These are phyloP conservation scores for Aurantiochytrium sp. DNA, from an alignment of 108 stramenopile species.

Conservation along the genomic window DNA sequence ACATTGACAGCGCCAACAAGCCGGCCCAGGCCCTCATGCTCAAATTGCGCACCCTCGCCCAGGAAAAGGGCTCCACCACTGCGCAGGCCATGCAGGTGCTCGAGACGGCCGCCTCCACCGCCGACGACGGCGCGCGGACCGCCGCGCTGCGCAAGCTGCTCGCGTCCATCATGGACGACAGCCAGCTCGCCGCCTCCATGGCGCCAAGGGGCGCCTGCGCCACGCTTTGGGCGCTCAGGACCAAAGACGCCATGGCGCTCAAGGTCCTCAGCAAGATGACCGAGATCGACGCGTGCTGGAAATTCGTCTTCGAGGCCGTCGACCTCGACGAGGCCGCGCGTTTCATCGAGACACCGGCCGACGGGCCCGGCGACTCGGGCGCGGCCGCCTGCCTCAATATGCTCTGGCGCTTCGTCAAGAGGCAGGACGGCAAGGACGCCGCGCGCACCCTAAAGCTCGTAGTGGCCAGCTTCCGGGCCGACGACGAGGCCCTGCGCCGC, in stretches of 20 bases:
- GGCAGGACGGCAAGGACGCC: background rate
- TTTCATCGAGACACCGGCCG: background rate
- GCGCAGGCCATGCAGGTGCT: background rate
- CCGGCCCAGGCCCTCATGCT: background rate
- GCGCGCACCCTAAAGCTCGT: background rate
- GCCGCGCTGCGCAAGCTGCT: background rate
- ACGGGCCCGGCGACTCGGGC: background rate
- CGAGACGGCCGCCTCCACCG: background rate
- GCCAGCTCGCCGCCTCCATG: background rate
- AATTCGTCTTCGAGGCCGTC: background rate
- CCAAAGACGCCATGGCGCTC: background rate
- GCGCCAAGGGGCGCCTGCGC: background rate
- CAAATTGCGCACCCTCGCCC: background rate
- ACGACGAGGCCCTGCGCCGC: background rate
- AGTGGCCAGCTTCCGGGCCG: background rate
- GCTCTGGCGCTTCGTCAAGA: background rate
- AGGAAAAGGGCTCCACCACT: background rate
- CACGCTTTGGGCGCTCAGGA: background rate
- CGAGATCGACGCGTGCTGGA: background rate
- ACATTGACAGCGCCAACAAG: background rate
- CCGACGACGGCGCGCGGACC: background rate
- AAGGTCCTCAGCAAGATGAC: background rate
- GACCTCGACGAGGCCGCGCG: background rate
- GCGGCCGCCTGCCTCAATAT: conserved; percentile 6
- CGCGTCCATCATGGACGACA: background rate